These are phyloP conservation scores for Candida glaebosa DNA, from an alignment of 805 yeast species.

Conservation along the genomic window DNA sequence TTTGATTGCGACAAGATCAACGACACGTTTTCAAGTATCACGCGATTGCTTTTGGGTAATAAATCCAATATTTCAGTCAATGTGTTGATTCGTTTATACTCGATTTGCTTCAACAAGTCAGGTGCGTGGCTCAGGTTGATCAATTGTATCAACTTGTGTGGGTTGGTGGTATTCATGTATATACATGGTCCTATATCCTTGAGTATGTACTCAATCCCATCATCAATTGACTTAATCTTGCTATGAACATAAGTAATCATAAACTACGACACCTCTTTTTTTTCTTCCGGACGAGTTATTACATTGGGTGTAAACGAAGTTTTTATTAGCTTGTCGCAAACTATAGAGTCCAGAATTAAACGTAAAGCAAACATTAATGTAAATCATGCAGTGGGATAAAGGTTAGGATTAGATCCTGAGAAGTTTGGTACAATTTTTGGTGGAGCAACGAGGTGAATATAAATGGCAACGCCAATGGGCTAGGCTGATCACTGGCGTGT, in stretches of 20 bases:
- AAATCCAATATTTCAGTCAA: slow-evolving; percentile 7
- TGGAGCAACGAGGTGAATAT: too few relatives aligned
- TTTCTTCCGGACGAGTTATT: too few relatives aligned
- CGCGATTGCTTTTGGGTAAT: background rate
- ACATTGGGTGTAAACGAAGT: background rate
- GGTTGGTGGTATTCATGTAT: slow-evolving; percentile 10
- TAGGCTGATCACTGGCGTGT: too few relatives aligned
- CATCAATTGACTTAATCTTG: background rate
- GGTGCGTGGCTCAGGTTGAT: background rate
- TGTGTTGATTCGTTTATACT: slow-evolving; percentile 9
- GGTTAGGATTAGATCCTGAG: too few relatives aligned
- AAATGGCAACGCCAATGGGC: too few relatives aligned
- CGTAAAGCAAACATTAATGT: background rate
- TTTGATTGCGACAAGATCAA: slow-evolving; percentile 6
- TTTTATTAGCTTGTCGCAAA: background rate
- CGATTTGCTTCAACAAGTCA: slow-evolving; percentile 5
- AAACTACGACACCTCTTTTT: background rate
- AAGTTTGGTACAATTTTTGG: too few relatives aligned
- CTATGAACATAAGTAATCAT: background rate
- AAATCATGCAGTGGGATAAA: background rate
- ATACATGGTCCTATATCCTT: slow-evolving; percentile 1
- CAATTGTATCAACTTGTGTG: slow-evolving; percentile 7
- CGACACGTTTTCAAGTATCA: slow-evolving; percentile 11
- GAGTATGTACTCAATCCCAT: background rate
- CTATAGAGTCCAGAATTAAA: background rate